Conservation (phyloP, 176 grass and related monocot species). For the Triticum turgidum region DNA sequence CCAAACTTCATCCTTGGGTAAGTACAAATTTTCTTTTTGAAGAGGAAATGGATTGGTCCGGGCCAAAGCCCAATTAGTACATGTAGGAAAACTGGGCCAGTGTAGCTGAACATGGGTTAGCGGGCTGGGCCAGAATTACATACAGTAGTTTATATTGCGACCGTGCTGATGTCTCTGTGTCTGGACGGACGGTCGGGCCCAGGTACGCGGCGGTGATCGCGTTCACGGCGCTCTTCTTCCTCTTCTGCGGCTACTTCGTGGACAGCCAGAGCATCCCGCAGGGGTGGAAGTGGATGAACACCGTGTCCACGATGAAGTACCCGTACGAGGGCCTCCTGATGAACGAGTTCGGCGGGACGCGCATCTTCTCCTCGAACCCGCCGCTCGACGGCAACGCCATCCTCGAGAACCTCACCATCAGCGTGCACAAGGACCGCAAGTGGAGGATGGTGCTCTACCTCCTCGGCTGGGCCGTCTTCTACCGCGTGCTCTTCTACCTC, state of each 20-base stretch:
- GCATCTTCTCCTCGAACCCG: neutral
- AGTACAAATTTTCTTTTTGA: neutral
- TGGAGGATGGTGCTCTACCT: conserved; percentile 76
- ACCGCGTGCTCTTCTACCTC: conserved; percentile 65
- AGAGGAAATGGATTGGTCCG: neutral
- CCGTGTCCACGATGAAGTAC: conserved; percentile 64
- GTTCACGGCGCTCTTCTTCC: conserved; percentile 76
- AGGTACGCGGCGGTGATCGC: conserved; percentile 70
- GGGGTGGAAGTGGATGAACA: conserved; percentile 69
- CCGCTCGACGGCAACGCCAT: conserved; percentile 33
- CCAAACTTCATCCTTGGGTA: conserved; percentile 68
- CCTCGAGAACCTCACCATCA: conserved; percentile 52
- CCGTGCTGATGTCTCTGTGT: neutral
- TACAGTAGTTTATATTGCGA: neutral
- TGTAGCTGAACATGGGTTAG: neutral
- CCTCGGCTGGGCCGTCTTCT: conserved; percentile 55
- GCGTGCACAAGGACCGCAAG: conserved; percentile 28
- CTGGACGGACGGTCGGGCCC: no score
- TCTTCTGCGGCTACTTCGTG: conserved; percentile 64
- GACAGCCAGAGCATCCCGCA: conserved; percentile 47
- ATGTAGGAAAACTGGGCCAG: neutral
- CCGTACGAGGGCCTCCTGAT: conserved; percentile 65
- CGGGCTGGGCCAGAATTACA: neutral
- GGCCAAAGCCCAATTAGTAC: neutral
- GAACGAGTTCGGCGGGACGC: conserved; percentile 45